A percentile compares a stretch with the other conserved stretches of the same genome.
Conservation (phyloP, 768 basidiomycete species). For the Sporobolomyces phaffii region DNA sequence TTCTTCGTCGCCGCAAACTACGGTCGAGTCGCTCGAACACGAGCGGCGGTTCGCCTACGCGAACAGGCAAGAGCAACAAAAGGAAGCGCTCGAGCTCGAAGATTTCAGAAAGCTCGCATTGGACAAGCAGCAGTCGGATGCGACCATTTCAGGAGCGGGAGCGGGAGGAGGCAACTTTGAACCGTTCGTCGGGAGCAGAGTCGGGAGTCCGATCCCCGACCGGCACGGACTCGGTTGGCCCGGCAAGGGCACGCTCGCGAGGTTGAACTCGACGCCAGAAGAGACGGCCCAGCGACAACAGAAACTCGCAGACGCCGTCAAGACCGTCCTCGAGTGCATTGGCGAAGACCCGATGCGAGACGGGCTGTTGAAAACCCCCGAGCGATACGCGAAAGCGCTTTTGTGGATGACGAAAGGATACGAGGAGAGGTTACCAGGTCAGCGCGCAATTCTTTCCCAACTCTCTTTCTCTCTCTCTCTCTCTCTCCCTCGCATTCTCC, state of each 20-base stretch:
- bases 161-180: constrained; percentile 10
- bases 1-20: not conserved
- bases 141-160: not conserved
- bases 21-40: not conserved
- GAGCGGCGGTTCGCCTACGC: not conserved
- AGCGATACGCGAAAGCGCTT: constrained; percentile 90
- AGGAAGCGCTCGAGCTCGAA: constrained; percentile 17
- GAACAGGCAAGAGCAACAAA: not conserved
- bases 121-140: constrained; percentile 3
- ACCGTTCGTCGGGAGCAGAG: constrained; percentile 29
- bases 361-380: constrained; percentile 83
- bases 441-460: constrained; percentile 9
- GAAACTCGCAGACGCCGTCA: constrained; percentile 73
- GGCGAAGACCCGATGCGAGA: constrained; percentile 97
- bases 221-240: constrained; percentile 43
- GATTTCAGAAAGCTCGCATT: constrained; percentile 17
- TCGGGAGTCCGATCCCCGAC: constrained; percentile 39
- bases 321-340: constrained; percentile 90
- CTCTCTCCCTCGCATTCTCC: not conserved
- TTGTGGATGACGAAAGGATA: constrained; percentile 99
- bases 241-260: constrained; percentile 40
- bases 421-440: constrained; percentile 86
- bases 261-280: constrained; percentile 24
- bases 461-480: not conserved
- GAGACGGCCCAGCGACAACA: constrained; percentile 44